Evolutionary conservation across 2,329 filamentous ascomycete genomes (phyloP).

Genomic region (Penicillium frequentans): DNA sequence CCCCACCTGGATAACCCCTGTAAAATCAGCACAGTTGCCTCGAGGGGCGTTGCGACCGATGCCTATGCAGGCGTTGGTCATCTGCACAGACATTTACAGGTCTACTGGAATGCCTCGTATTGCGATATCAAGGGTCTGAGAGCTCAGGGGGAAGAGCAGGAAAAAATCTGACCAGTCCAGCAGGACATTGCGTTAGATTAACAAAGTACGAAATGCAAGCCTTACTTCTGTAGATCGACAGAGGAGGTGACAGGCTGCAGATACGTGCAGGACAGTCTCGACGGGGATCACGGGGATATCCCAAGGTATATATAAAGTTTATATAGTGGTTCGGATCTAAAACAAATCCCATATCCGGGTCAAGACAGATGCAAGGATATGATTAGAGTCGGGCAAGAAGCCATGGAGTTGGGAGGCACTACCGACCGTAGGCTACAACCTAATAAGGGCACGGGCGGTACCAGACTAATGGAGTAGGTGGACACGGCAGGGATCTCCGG

Average conservation of each 20-base stretch:
- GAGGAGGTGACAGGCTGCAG: not conserved
- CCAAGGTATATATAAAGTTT: not conserved
- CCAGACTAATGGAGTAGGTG: slow-evolving; percentile 14
- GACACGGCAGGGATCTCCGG: slow-evolving; percentile 17
- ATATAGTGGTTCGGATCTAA: not conserved
- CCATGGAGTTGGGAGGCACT: slow-evolving; percentile 1
- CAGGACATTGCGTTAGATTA: not conserved
- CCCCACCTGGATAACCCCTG: not conserved
- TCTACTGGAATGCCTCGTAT: not conserved
- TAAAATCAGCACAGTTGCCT: not conserved
- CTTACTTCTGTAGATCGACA: not conserved
- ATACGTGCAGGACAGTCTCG: not conserved
- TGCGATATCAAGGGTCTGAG: not conserved
- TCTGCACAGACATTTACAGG: not conserved
- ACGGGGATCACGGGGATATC: not conserved
- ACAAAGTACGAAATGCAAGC: not conserved
- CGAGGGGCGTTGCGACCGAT: not conserved
- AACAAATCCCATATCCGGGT: not conserved
- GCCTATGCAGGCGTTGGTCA: not conserved
- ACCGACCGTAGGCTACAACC: not conserved
- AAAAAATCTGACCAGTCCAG: not conserved
- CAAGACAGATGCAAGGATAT: not conserved
- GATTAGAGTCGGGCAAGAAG: not conserved
- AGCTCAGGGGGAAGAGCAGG: not conserved
- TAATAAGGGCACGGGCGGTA: slow-evolving; percentile 12